Base-by-base conservation (phyloP, 2,329 filamentous ascomycete species). In the Aschersonia sp. region DNA sequence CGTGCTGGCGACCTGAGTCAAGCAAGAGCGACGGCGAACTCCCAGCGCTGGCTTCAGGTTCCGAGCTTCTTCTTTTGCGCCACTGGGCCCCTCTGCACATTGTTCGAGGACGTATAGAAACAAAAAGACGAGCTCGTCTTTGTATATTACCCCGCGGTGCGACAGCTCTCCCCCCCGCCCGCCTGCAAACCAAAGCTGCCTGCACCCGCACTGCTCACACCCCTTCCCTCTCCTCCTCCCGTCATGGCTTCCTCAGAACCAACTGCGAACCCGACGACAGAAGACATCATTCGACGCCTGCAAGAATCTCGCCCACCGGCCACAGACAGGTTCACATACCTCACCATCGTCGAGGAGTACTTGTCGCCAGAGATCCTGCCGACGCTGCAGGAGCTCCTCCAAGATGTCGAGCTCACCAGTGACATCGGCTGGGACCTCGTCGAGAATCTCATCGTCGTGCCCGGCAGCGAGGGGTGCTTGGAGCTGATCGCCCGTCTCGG, bases 351-450 rank as follows among this genome's bases (percentile, higher is more conserved):
- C 57, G 83, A 87, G 61, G 79, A 84, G 62, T 82, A 84, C 54
- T 69, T 88, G 43, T 79, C 74, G 5, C 72, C 77, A 14, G 78
- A 81, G 50, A 72, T 82, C 50, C 68, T 90, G 42, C 81, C 83
- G 1, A 67, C 76, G 4, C 70, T 90, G 43, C 76, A 87, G 54
- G 72, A 81, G 29, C 77, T 85, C 37, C 70, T 87, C 14, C 77
- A 84, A 60, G 79, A 86, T 69, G 69, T 72, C 8, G 70, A 76
- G 49, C 68, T 89, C 48, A 86, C 84, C 3, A 76, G 76, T 50
- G 83, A 87, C 48, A 88, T 90, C 56, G 86, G 86, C 45, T 92
- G 86, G 86, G 86, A 92, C 60, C 67, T 90, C 46, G 81, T 92
- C 29, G 81, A 84, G 58, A 77, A 87, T 57, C 73, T 92, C 5